Percentiles rank a stretch among this genome's conserved stretches.
Conservation (phyloP, 495 filamentous ascomycete genomes). For the Hypomontagnella monticulosa region DNA sequence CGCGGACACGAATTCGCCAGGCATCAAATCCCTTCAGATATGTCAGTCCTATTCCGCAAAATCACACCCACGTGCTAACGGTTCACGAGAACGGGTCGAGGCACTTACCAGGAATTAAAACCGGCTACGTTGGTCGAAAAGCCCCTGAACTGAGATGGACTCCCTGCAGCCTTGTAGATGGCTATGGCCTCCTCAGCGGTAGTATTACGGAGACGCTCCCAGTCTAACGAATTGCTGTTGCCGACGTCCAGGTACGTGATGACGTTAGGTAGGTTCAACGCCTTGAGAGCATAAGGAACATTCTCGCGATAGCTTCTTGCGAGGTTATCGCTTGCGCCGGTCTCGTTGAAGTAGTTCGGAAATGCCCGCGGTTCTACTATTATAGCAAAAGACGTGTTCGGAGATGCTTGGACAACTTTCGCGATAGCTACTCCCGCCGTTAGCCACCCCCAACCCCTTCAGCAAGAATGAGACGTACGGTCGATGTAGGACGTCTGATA, state of each 20-base stretch:
- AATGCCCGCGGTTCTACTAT: slow-evolving; percentile 69
- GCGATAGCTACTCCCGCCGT: slow-evolving; percentile 54
- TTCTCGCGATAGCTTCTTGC: slow-evolving; percentile 63
- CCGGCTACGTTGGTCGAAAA: slow-evolving; percentile 73
- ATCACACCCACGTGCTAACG: not conserved
- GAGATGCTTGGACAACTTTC: slow-evolving; percentile 48
- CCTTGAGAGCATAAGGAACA: slow-evolving; percentile 66
- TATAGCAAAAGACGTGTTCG: slow-evolving; percentile 52
- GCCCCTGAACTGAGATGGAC: slow-evolving; percentile 68
- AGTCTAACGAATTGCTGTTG: slow-evolving; percentile 72
- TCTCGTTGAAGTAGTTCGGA: slow-evolving; percentile 65
- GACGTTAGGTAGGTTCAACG: slow-evolving; percentile 70
- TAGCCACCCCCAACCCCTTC: not conserved
- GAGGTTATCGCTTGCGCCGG: slow-evolving; percentile 61
- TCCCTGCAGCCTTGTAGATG: slow-evolving; percentile 65
- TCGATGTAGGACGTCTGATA: slow-evolving; percentile 8
- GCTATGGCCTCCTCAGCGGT: slow-evolving; percentile 51
- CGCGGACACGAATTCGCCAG: slow-evolving; percentile 66
- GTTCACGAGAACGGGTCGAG: not conserved
- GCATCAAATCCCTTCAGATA: slow-evolving; percentile 34
- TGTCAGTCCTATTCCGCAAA: not conserved
- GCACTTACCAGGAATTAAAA: slow-evolving; percentile 64
- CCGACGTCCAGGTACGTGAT: slow-evolving; percentile 75
- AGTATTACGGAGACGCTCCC: slow-evolving; percentile 60
- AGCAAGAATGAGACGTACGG: not conserved